Evolutionary conservation across 208 protist genomes (phyloP).

Genomic region (Polymyxa betae): DNA sequence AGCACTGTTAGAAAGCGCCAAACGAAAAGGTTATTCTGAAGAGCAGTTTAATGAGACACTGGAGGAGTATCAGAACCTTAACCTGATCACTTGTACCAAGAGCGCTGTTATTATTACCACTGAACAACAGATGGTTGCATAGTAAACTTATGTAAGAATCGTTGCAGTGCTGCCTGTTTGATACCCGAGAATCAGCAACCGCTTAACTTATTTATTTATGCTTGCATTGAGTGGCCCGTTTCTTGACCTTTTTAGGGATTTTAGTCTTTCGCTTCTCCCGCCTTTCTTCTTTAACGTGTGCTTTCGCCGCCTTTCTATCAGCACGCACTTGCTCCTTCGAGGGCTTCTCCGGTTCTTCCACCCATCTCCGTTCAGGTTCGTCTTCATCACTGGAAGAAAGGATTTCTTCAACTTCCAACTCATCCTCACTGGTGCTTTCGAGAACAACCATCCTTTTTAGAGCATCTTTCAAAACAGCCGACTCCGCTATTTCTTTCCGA

Average conservation of each 20-base stretch:
- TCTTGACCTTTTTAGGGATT: conserved; percentile 52
- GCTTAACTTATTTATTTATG: no score
- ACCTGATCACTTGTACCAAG: background rate
- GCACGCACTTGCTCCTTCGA: conserved; percentile 31
- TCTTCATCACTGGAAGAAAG: conserved; percentile 24
- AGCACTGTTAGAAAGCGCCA: background rate
- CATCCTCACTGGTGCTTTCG: background rate
- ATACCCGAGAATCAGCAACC: no score
- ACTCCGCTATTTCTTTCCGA: background rate
- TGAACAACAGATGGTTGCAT: no score
- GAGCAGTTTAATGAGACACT: conserved; percentile 35
- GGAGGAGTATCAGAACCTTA: background rate
- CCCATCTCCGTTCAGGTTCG: background rate
- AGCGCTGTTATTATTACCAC: background rate
- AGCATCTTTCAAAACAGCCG: background rate
- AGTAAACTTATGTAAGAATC: no score
- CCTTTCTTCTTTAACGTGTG: conserved; percentile 46
- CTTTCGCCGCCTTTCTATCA: conserved; percentile 26
- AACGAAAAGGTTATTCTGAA: conserved; percentile 26
- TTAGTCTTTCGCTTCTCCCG: conserved; percentile 42
- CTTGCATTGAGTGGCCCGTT: no score
- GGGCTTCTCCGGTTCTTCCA: background rate
- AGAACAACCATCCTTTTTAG: conserved; percentile 7
- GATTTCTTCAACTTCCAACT: background rate
- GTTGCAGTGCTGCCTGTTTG: no score